Conservation (phyloP, 2,329 filamentous ascomycete genomes). For the Colletotrichum costaricense region DNA sequence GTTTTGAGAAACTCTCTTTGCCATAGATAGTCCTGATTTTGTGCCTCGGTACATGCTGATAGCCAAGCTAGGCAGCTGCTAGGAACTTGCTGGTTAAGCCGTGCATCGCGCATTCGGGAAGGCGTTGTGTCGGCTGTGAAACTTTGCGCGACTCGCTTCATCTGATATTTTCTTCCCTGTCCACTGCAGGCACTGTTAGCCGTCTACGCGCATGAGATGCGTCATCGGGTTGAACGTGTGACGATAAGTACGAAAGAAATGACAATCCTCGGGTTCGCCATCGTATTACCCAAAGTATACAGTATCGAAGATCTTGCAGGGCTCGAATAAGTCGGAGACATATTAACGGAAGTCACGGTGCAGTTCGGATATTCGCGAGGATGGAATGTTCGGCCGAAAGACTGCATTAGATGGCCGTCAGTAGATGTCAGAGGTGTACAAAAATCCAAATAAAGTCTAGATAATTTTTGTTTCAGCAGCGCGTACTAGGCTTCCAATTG, state of each 20-base stretch:
- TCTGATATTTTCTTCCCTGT: not conserved
- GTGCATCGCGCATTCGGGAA: not conserved
- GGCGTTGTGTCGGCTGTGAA: not conserved
- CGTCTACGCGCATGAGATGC: not conserved
- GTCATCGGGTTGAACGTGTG: not conserved
- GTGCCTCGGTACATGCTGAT: not conserved
- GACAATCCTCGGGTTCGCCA: not conserved
- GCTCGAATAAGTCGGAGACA: not conserved
- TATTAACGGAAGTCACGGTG: too few relatives aligned
- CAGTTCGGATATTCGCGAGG: not conserved
- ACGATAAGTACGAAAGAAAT: not conserved
- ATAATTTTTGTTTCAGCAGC: too few relatives aligned
- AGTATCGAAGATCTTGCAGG: not conserved
- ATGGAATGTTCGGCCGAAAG: not conserved
- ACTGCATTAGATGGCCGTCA: not conserved
- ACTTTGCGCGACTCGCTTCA: slow-evolving; percentile 1
- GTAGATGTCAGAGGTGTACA: not conserved
- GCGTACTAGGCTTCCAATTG: too few relatives aligned
- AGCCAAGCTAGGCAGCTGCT: not conserved
- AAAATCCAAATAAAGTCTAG: too few relatives aligned
- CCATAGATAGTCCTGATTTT: not conserved
- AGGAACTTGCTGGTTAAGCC: not conserved
- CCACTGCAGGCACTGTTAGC: not conserved
- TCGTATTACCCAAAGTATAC: not conserved
- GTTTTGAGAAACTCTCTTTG: not conserved